A percentile compares a stretch with the other conserved stretches of the same genome.
phyloP scores from a whole-genome alignment of 345 rosid genomes.

The Gossypium mustelinum region DNA sequence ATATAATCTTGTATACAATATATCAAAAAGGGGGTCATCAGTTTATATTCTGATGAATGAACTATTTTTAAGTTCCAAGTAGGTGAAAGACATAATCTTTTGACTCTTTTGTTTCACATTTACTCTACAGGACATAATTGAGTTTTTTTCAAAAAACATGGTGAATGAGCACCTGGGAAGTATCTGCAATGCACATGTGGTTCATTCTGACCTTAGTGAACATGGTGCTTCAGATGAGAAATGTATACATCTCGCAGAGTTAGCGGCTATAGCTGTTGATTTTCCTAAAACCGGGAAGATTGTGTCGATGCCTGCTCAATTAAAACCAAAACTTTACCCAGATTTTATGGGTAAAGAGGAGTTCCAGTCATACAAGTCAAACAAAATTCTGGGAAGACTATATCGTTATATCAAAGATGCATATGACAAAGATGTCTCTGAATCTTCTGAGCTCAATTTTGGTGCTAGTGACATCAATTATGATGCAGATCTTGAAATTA shows the following conservation, averaged over 20 bases:
- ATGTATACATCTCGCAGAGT: constrained; percentile 61
- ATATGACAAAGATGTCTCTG: constrained; percentile 43
- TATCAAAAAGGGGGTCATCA: background rate
- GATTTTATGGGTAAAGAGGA: constrained; percentile 90
- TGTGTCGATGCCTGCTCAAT: constrained; percentile 53
- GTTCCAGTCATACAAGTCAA: constrained; percentile 61
- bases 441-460: constrained; percentile 32
- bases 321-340: constrained; percentile 76
- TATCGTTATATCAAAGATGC: constrained; percentile 57
- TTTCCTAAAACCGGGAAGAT: constrained; percentile 86
- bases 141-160: constrained; percentile 67
- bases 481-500: constrained; percentile 54
- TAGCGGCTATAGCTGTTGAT: constrained; percentile 92
- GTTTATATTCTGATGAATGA: background rate
- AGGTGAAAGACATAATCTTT: background rate
- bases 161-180: constrained; percentile 66
- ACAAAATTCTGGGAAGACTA: constrained; percentile 73
- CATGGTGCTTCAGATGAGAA: constrained; percentile 66
- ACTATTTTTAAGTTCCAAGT: constrained; percentile 3
- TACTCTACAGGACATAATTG: constrained; percentile 61
- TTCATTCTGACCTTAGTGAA: constrained; percentile 74
- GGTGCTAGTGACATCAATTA: constrained; percentile 47
- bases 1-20: background rate
- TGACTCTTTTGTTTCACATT: constrained; percentile 8
- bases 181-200: constrained; percentile 84